Conservation (phyloP, 169 alveolate species). For the Plasmodium malariae region DNA sequence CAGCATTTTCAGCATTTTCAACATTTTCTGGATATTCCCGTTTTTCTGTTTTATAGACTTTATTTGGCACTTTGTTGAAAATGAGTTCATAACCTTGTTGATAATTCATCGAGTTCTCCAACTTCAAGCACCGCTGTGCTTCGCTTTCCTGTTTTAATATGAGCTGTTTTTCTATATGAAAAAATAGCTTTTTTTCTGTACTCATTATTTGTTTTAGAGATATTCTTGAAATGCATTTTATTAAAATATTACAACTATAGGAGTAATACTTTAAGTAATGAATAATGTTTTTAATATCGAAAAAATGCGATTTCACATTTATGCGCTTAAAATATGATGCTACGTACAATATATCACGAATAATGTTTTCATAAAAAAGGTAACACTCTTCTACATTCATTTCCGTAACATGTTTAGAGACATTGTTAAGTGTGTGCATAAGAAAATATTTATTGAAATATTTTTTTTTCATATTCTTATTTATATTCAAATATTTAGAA, state of each 20-base stretch:
- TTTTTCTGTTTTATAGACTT: neutral
- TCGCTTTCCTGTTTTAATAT: slow-evolving; percentile 5
- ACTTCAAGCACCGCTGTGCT: neutral
- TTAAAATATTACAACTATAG: slow-evolving; percentile 24
- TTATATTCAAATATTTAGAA: neutral
- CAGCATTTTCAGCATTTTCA: neutral
- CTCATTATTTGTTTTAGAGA: slow-evolving; percentile 18
- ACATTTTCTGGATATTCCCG: neutral
- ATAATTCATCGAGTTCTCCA: neutral
- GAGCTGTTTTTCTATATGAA: neutral
- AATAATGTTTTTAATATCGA: slow-evolving; percentile 37
- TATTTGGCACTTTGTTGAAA: neutral
- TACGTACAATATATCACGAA: slow-evolving; percentile 15
- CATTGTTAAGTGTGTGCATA: slow-evolving; percentile 48
- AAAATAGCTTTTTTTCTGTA: slow-evolving; percentile 1
- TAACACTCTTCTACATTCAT: slow-evolving; percentile 31
- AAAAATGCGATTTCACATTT: slow-evolving; percentile 38
- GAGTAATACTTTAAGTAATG: slow-evolving; percentile 54
- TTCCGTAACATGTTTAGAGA: slow-evolving; percentile 47
- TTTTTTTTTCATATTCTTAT: slow-evolving; percentile 7
- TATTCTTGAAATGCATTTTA: slow-evolving; percentile 29
- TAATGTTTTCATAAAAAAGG: slow-evolving; percentile 27
- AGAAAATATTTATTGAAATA: slow-evolving; percentile 65
- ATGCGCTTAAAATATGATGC: slow-evolving; percentile 26
- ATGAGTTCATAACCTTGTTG: neutral